Conservation (phyloP, 2,329 filamentous ascomycete genomes). For the Aspergillus udagawae region DNA sequence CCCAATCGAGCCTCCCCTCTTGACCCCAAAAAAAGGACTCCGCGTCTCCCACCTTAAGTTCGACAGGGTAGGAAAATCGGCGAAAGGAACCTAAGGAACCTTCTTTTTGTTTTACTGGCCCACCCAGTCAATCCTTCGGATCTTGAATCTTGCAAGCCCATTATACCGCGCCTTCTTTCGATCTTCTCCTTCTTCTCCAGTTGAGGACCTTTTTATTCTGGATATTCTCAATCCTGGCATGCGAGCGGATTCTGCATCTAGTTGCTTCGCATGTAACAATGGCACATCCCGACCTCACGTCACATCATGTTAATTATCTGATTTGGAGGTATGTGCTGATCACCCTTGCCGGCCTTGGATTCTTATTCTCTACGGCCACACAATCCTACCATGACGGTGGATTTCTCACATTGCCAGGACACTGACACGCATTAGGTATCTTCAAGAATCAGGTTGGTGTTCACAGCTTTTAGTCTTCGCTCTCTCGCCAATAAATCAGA, state of each 20-base stretch:
- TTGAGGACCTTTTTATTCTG: conserved; percentile 20
- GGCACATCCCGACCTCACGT: conserved; percentile 41
- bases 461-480: conserved; percentile 13
- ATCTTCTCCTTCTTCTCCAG: conserved; percentile 10
- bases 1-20: conserved; percentile 5
- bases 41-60: conserved; percentile 6
- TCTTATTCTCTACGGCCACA: conserved; percentile 1
- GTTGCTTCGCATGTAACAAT: conserved; percentile 43
- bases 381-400: conserved; percentile 15
- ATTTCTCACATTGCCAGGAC: conserved; percentile 1
- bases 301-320: conserved; percentile 64
- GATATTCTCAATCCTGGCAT: conserved; percentile 24
- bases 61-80: not conserved
- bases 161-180: conserved; percentile 4
- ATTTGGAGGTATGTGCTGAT: conserved; percentile 57
- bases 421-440: conserved; percentile 41
- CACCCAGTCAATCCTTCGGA: not conserved
- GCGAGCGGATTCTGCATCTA: conserved; percentile 24
- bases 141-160: conserved; percentile 5
- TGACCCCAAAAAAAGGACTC: conserved; percentile 5
- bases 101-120: not conserved
- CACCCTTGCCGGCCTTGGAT: not conserved
- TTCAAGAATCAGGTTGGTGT: conserved; percentile 52
- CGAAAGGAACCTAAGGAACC: not conserved
- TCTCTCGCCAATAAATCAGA: not conserved